phyloP scores from a whole-genome alignment of 495 filamentous ascomycete species.

The Darksidea phi region DNA sequence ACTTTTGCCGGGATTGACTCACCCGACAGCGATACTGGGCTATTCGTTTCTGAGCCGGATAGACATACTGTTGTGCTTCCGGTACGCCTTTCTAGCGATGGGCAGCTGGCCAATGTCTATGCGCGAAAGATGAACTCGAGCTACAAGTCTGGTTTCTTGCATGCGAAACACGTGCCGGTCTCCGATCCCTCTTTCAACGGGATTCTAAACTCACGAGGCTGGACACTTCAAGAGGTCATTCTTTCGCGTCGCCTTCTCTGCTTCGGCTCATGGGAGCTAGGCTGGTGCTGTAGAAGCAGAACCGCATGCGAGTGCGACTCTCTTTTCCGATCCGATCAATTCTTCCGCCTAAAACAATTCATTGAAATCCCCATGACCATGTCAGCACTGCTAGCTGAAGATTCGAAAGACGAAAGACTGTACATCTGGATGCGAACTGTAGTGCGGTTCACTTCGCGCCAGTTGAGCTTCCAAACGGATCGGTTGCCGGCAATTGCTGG shows the following conservation, averaged over 20 bases:
- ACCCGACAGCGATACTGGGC: background rate
- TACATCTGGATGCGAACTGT: background rate
- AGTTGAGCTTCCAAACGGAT: constrained; percentile 7
- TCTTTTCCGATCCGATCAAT: background rate
- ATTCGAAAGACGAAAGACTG: background rate
- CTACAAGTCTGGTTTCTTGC: background rate
- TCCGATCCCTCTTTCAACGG: background rate
- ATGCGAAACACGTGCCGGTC: too few relatives aligned
- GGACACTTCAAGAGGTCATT: constrained; percentile 1
- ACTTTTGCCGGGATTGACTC: background rate
- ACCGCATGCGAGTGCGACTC: constrained; percentile 1
- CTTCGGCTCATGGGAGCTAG: background rate
- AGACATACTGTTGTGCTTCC: background rate
- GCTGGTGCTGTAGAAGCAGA: background rate
- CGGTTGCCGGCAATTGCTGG: constrained; percentile 5
- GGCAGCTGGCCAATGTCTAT: background rate
- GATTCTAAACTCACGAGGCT: background rate
- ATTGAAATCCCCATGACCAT: background rate
- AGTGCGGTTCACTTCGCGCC: background rate
- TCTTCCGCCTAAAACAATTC: background rate
- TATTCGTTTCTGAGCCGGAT: background rate
- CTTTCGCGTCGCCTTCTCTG: background rate
- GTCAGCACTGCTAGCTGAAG: background rate
- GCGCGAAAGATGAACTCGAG: background rate
- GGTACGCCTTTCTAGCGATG: background rate